A percentile compares a stretch with the other conserved stretches of the same genome.
Evolutionary conservation across 148 eudicot species (phyloP).

Genomic region (Silene latifolia): DNA sequence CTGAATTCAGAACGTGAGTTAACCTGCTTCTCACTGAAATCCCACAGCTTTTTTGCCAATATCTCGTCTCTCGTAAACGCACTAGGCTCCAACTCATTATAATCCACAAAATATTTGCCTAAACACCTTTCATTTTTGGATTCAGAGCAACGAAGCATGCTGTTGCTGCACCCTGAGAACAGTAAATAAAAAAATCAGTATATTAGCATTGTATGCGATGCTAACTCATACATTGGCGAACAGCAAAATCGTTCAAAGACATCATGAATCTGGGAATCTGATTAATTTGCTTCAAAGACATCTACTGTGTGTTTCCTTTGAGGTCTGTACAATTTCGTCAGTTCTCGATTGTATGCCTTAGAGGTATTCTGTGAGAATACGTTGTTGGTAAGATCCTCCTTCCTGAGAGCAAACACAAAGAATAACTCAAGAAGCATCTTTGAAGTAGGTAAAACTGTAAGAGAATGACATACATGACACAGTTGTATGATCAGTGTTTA

Average conservation of each 20-base stretch:
- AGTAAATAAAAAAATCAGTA: too few species aligned
- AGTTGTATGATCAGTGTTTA: neutral
- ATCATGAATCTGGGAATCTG: neutral
- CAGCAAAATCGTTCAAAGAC: neutral
- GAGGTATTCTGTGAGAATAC: slow-evolving; percentile 72
- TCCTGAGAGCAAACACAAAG: slow-evolving; percentile 42
- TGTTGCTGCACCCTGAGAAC: too few species aligned
- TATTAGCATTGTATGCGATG: too few species aligned
- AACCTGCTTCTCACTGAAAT: too few species aligned
- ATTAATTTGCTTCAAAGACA: neutral
- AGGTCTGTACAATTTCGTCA: slow-evolving; percentile 63
- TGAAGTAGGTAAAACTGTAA: slow-evolving; percentile 3
- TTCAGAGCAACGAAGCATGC: too few species aligned
- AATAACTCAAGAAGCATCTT: neutral
- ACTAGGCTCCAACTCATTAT: too few species aligned
- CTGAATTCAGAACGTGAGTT: too few species aligned
- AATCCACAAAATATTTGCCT: too few species aligned
- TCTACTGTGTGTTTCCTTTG: slow-evolving; percentile 43
- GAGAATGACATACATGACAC: neutral
- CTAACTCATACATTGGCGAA: neutral
- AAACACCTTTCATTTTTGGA: too few species aligned
- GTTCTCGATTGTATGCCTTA: slow-evolving; percentile 86
- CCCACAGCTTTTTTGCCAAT: too few species aligned
- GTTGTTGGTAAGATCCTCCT: slow-evolving; percentile 95
- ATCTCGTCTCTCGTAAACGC: too few species aligned